Evolutionary conservation across 2,329 filamentous ascomycete genomes (phyloP), one percentile per base, ranked within the genome.

Genomic region (Zymoseptoria ardabiliae): DNA sequence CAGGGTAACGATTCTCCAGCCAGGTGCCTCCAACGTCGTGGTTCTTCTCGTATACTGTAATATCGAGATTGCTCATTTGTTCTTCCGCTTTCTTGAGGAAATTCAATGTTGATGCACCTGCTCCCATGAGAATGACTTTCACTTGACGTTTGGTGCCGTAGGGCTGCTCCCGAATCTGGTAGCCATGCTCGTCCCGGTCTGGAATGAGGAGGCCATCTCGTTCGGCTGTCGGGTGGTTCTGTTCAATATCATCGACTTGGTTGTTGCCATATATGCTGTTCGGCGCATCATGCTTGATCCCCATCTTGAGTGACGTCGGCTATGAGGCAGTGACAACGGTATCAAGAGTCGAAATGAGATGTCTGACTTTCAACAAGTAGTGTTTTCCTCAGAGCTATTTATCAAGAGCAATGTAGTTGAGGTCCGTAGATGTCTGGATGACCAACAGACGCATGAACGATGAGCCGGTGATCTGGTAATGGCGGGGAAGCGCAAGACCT

Each of bases 51-150:
- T 72, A 73, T 4, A 74, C 74, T 1, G 70, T 68, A 49, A 76
- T 73, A 2, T 76, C 72, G 8, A 77, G 48, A 50, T 76, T 70
- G 28, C 72, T 63, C 72, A 77, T 73, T 28, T 75, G 67, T 62
- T 76, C 73, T 63, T 77, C 75, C 8, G 75, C 72, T 58, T 76
- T 74, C 58, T 78, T 77, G 58, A 76, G 70, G 58, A 77, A 76
- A 65, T 77, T 75, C 21, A 78, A 57, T 0, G 74, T 71, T 0
- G 74, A 76, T 2, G 76, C 75, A 13, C 75, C 76, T 9, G 75
- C 76, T 5, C 76, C 76, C 72, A 78, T 76, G 4, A 77, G 63
- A 13, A 78, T 70, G 28, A 77, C 71, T 35, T 74, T 73, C 56
- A 77, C 61, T 41, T 69, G 70, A 21, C 70, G 69, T 58, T 74